Conservation (phyloP, 129 eudicot species). For the Dittrichia graveolens region DNA sequence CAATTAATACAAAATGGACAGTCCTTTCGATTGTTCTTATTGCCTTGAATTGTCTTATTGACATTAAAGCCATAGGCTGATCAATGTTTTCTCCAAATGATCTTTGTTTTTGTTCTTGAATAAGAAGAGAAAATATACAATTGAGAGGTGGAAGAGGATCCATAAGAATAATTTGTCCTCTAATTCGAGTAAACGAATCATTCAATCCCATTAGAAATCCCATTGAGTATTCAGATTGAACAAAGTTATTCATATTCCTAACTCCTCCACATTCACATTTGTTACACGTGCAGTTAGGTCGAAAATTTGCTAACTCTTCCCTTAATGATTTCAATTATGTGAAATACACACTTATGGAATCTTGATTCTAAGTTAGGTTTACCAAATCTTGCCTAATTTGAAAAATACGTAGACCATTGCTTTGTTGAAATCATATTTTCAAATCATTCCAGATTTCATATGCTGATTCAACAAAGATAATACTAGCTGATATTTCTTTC, state of each 20-base stretch:
- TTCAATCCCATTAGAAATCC: constrained; percentile 14
- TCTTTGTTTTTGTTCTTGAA: neutral
- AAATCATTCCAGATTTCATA: too few relatives aligned
- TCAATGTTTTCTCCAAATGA: neutral
- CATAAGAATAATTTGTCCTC: neutral
- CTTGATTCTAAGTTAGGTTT: neutral
- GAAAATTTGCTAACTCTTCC: neutral
- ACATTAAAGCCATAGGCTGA: neutral
- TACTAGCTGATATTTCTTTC: too few relatives aligned
- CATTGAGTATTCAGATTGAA: neutral
- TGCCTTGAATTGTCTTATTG: neutral
- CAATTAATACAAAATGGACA: too few relatives aligned
- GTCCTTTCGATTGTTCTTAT: too few relatives aligned
- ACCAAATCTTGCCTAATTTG: neutral
- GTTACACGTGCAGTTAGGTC: neutral
- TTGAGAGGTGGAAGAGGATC: too few relatives aligned
- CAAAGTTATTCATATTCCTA: neutral
- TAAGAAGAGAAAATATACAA: too few relatives aligned
- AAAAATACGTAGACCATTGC: too few relatives aligned
- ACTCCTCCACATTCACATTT: too few relatives aligned
- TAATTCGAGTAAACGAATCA: neutral
- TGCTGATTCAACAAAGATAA: too few relatives aligned
- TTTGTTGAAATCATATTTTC: too few relatives aligned
- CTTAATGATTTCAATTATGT: too few relatives aligned
- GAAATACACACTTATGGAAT: neutral